phyloP scores from a whole-genome alignment of 2,329 filamentous ascomycete species.

The Pestalotiopsis sp. region DNA sequence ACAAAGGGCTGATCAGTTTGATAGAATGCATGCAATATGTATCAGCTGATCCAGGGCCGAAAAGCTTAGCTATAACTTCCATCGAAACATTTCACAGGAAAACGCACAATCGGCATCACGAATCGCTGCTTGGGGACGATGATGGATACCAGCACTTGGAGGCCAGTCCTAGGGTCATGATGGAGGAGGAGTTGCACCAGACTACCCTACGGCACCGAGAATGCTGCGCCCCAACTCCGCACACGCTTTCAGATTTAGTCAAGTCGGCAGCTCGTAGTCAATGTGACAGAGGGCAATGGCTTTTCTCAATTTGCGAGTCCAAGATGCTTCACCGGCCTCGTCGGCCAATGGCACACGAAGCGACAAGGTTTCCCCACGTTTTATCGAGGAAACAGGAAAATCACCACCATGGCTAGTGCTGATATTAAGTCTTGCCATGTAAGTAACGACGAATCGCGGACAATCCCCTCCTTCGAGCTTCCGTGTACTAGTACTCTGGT shows the following conservation, averaged over 20 bases:
- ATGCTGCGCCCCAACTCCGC: background rate
- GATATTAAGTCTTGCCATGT: background rate
- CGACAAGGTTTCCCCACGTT: constrained; percentile 8
- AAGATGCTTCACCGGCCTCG: background rate
- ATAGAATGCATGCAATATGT: background rate
- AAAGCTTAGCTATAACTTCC: constrained; percentile 8
- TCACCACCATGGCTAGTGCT: background rate
- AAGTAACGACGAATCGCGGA: background rate
- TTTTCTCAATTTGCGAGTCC: background rate
- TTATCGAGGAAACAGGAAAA: constrained; percentile 1
- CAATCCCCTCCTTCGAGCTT: background rate
- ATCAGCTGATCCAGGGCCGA: constrained; percentile 4
- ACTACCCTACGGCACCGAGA: background rate
- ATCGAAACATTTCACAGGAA: background rate
- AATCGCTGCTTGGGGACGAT: background rate
- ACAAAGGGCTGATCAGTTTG: constrained; percentile 1
- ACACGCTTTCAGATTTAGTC: background rate
- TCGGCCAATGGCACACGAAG: background rate
- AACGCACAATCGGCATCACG: background rate
- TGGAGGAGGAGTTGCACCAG: background rate
- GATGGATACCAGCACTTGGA: background rate
- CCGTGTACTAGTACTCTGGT: background rate
- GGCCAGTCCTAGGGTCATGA: background rate
- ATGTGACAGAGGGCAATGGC: background rate
- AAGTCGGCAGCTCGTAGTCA: background rate